Conservation (phyloP, 768 basidiomycete species). For the Thelephora ganbajun region DNA sequence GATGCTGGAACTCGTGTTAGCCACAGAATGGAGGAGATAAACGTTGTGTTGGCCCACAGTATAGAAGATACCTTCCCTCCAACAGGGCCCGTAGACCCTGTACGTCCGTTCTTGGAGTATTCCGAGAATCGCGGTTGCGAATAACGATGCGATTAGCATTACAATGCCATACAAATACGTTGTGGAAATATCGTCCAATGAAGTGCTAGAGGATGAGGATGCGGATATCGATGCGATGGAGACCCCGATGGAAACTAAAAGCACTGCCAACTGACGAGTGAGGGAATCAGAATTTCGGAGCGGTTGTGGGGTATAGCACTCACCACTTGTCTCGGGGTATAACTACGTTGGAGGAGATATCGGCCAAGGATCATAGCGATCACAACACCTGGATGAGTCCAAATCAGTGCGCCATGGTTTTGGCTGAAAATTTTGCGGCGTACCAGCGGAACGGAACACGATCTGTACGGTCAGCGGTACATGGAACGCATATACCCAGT, state of each 20-base stretch:
- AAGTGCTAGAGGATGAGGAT: slow-evolving; percentile 21
- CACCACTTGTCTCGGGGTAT: slow-evolving; percentile 49
- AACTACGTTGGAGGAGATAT: slow-evolving; percentile 41
- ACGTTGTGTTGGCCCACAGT: slow-evolving; percentile 33
- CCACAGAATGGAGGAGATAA: background rate
- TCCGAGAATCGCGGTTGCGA: slow-evolving; percentile 58
- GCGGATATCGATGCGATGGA: slow-evolving; percentile 59
- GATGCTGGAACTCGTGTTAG: slow-evolving; percentile 34
- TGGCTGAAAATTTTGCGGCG: slow-evolving; percentile 6
- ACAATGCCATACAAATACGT: slow-evolving; percentile 51
- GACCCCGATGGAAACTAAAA: slow-evolving; percentile 57
- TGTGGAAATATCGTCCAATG: slow-evolving; percentile 9
- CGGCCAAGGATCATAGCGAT: slow-evolving; percentile 68
- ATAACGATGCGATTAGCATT: slow-evolving; percentile 52
- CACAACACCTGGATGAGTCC: slow-evolving; percentile 44
- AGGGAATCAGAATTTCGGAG: background rate
- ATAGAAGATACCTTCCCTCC: slow-evolving; percentile 80
- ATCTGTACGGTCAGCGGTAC: slow-evolving; percentile 73
- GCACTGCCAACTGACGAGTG: slow-evolving; percentile 38
- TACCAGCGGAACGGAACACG: slow-evolving; percentile 75
- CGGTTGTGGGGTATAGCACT: slow-evolving; percentile 11
- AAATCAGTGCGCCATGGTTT: background rate
- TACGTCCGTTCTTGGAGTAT: slow-evolving; percentile 70
- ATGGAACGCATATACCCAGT: slow-evolving; percentile 65
- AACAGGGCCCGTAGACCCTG: slow-evolving; percentile 55